Percentiles rank a stretch among this genome's conserved stretches.
Evolutionary conservation across 805 yeast species (phyloP).

Genomic region (Metschnikowia baotianmanensis): DNA sequence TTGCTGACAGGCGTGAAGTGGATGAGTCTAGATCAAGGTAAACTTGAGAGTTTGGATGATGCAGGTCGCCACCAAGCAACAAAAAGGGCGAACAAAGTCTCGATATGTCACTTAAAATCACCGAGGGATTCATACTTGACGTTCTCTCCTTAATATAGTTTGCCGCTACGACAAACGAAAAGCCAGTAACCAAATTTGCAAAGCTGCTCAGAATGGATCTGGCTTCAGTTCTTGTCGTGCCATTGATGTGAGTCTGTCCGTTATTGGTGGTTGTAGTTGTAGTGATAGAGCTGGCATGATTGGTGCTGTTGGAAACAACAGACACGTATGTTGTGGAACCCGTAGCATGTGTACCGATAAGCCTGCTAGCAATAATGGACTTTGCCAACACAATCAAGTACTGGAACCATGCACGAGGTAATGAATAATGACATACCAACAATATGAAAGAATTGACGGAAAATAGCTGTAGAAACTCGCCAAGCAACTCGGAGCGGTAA

Average conservation of each 20-base stretch:
- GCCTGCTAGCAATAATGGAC: conserved; percentile 29
- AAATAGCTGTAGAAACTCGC: conserved; percentile 22
- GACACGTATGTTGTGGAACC: conserved; percentile 25
- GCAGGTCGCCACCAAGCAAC: not conserved
- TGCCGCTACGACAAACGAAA: conserved; percentile 20
- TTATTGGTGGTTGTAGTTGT: conserved; percentile 17
- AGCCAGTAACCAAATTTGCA: conserved; percentile 20
- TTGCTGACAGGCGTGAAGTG: not conserved
- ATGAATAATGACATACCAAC: conserved; percentile 21
- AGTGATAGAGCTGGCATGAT: conserved; percentile 9
- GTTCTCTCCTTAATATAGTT: conserved; percentile 17
- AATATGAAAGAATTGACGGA: conserved; percentile 26
- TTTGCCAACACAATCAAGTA: conserved; percentile 30
- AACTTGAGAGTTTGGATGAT: not conserved
- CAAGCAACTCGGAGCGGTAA: conserved; percentile 19
- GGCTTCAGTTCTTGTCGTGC: conserved; percentile 14
- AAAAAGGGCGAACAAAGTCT: not conserved
- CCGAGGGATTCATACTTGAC: not conserved
- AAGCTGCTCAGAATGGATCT: conserved; percentile 6
- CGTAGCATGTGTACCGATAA: conserved; percentile 28
- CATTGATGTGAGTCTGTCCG: conserved; percentile 10
- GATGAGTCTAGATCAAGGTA: not conserved
- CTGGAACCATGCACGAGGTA: conserved; percentile 21
- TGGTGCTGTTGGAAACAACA: conserved; percentile 16
- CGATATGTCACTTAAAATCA: not conserved